Conservation (phyloP, 208 protist species). For the Leishmania mexicana region DNA sequence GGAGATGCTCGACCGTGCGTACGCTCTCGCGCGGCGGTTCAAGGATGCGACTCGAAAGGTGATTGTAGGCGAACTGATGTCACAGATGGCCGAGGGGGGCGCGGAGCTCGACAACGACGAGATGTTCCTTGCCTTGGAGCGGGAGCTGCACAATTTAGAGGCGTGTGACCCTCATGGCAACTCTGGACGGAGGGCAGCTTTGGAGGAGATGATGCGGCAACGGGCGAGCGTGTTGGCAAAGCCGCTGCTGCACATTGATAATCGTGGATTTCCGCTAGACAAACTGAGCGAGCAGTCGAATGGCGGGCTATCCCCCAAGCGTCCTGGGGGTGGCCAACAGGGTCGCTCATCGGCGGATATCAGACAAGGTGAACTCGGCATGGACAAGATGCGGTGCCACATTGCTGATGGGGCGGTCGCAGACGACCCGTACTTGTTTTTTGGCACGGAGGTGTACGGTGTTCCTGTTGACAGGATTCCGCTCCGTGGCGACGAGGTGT, state of each 20-base stretch:
- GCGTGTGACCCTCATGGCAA: slow-evolving; percentile 38
- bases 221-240: slow-evolving; percentile 27
- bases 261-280: slow-evolving; percentile 35
- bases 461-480: slow-evolving; percentile 49
- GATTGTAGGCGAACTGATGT: slow-evolving; percentile 31
- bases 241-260: slow-evolving; percentile 29
- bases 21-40: slow-evolving; percentile 29
- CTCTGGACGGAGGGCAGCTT: slow-evolving; percentile 17
- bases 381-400: slow-evolving; percentile 39
- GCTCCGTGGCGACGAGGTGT: slow-evolving; percentile 51
- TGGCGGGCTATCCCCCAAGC: slow-evolving; percentile 29
- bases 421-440: slow-evolving; percentile 54
- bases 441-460: slow-evolving; percentile 55
- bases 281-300: slow-evolving; percentile 29
- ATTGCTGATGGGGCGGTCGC: slow-evolving; percentile 48
- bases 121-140: slow-evolving; percentile 49
- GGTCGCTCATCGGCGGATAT: slow-evolving; percentile 11
- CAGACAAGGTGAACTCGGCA: slow-evolving; percentile 33
- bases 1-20: slow-evolving; percentile 38
- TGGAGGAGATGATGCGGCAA: slow-evolving; percentile 34
- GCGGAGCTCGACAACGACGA: slow-evolving; percentile 58
- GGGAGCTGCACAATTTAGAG: slow-evolving; percentile 50
- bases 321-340: slow-evolving; percentile 22
- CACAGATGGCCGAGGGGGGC: slow-evolving; percentile 48
- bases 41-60: slow-evolving; percentile 1